phyloP scores from a whole-genome alignment of 169 alveolate genomes.

The Plasmodium cynomolgi region DNA sequence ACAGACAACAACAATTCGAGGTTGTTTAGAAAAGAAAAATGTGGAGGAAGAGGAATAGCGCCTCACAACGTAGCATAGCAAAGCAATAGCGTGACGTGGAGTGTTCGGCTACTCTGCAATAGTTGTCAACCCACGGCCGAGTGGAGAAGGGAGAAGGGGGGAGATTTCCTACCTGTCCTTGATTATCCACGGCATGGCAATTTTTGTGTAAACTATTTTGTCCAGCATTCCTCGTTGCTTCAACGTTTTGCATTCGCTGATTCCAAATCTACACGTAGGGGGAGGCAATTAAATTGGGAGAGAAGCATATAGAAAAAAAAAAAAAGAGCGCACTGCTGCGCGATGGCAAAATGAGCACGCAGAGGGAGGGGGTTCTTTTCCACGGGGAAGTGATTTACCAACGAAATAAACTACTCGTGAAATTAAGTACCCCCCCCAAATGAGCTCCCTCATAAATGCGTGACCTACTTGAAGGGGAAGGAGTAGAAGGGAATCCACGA shows the following conservation, averaged over 20 bases:
- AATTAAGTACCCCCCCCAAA: background rate
- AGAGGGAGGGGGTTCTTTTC: background rate
- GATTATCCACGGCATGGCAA: slow-evolving; percentile 69
- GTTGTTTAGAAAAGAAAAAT: background rate
- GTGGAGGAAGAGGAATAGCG: background rate
- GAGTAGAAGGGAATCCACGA: slow-evolving; percentile 61
- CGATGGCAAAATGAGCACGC: background rate
- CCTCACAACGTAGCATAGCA: background rate
- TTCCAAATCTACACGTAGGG: slow-evolving; percentile 24
- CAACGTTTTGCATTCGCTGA: slow-evolving; percentile 34
- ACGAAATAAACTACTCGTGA: background rate
- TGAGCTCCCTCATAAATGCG: background rate
- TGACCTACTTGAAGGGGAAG: slow-evolving; percentile 40
- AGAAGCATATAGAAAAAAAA: background rate
- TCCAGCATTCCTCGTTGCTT: slow-evolving; percentile 38
- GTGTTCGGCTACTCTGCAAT: background rate
- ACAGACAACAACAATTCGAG: background rate
- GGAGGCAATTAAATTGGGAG: background rate
- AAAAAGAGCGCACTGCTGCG: background rate
- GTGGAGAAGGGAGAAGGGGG: background rate
- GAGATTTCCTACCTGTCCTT: slow-evolving; percentile 23
- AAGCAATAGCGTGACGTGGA: background rate
- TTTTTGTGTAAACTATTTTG: slow-evolving; percentile 50
- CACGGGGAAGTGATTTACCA: background rate
- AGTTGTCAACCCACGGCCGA: background rate